A percentile compares a stretch with the other conserved stretches of the same genome.
Evolutionary conservation across 768 basidiomycete genomes (phyloP).

Genomic region (Collybia sp.): DNA sequence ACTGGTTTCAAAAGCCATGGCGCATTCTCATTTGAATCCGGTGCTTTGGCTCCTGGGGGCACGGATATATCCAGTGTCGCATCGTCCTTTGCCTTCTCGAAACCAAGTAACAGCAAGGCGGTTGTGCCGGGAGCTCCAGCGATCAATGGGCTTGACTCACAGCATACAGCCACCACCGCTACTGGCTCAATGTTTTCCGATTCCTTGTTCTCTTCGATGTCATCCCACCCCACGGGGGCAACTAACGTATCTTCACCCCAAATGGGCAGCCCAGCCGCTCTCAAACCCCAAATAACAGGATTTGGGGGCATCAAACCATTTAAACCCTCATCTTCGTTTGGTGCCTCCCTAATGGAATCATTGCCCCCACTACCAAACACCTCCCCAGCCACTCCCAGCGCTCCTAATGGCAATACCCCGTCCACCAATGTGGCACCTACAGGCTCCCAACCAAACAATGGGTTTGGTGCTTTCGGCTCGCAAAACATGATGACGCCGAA

Average conservation of each 20-base stretch:
- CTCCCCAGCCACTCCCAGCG: slow-evolving; percentile 38
- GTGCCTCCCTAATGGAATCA: slow-evolving; percentile 66
- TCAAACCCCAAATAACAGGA: slow-evolving; percentile 46
- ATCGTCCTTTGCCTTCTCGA: slow-evolving; percentile 60
- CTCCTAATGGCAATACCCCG: slow-evolving; percentile 21
- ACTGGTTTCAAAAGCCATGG: slow-evolving; percentile 12
- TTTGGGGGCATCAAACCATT: slow-evolving; percentile 70
- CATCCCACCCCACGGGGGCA: slow-evolving; percentile 48
- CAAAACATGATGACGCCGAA: slow-evolving; percentile 38
- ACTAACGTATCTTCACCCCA: slow-evolving; percentile 20
- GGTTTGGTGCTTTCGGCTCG: slow-evolving; percentile 22
- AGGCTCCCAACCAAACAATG: slow-evolving; percentile 13
- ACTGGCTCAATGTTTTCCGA: slow-evolving; percentile 42
- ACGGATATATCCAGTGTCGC: slow-evolving; percentile 66
- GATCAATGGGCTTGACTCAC: slow-evolving; percentile 18
- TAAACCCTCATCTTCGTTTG: slow-evolving; percentile 80
- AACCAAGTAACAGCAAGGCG: slow-evolving; percentile 19
- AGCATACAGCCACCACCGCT: slow-evolving; percentile 29
- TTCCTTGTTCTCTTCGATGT: slow-evolving; percentile 41
- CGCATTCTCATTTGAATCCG: slow-evolving; percentile 31
- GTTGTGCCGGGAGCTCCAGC: slow-evolving; percentile 9
- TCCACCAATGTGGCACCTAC: slow-evolving; percentile 9
- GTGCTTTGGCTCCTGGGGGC: slow-evolving; percentile 39
- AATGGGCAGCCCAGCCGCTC: slow-evolving; percentile 19
- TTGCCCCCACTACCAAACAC: slow-evolving; percentile 73